Evolutionary conservation across 257 asterid species (phyloP).

Genomic region (Asclepias syriaca): DNA sequence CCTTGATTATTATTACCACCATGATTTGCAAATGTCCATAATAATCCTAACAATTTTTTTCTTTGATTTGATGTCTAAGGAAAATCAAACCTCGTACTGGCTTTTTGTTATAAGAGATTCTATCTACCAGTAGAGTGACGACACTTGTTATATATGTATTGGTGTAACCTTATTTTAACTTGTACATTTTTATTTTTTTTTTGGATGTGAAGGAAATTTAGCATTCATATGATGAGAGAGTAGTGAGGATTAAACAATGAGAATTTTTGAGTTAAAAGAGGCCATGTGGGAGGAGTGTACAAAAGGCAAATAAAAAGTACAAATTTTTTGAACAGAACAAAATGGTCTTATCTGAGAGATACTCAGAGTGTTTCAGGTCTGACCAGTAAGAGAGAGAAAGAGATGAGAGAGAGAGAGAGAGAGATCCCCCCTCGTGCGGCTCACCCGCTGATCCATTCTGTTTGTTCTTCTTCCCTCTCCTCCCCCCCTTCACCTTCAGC

Average conservation of each 20-base stretch:
- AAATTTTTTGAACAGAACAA: slow-evolving; percentile 30
- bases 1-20: slow-evolving; percentile 31
- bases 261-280: slow-evolving; percentile 23
- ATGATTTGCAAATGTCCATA: neutral
- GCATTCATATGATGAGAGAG: too few relatives aligned
- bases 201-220: too few relatives aligned
- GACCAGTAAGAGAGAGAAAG: neutral
- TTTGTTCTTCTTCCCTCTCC: slow-evolving; percentile 27
- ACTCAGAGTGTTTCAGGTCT: slow-evolving; percentile 18
- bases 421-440: slow-evolving; percentile 76
- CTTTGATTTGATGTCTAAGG: neutral
- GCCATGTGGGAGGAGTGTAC: slow-evolving; percentile 47
- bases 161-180: too few relatives aligned
- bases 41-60: neutral
- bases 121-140: too few relatives aligned
- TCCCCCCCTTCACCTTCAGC: slow-evolving; percentile 11
- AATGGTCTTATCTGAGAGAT: slow-evolving; percentile 25
- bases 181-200: too few relatives aligned
- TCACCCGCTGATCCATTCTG: slow-evolving; percentile 49
- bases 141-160: too few relatives aligned
- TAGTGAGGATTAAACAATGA: neutral
- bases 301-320: slow-evolving; percentile 11
- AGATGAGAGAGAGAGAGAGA: slow-evolving; percentile 1
- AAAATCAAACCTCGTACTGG: neutral
- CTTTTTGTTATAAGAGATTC: neutral